phyloP scores from a whole-genome alignment of 1,139 yeast genomes.

The Meyerozyma carpophila region DNA sequence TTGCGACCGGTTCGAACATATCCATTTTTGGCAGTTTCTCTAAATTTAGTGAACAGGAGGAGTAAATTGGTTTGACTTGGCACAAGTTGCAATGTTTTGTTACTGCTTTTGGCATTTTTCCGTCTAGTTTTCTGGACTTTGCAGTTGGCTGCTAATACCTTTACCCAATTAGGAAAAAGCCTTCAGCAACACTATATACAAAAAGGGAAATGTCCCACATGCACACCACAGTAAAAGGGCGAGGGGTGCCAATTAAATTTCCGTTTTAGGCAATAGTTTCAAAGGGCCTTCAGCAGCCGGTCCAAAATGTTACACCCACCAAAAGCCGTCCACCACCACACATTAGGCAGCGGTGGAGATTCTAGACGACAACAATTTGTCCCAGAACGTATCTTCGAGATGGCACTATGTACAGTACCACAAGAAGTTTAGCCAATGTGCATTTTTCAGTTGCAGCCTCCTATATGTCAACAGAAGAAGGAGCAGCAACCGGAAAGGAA shows the following conservation, averaged over 20 bases:
- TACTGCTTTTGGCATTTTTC: slow-evolving; percentile 1
- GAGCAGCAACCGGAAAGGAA: too few species aligned
- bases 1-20: neutral
- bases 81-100: neutral
- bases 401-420: neutral
- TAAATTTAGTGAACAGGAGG: slow-evolving; percentile 1
- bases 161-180: slow-evolving; percentile 12
- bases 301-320: neutral
- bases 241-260: neutral
- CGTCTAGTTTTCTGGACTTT: neutral
- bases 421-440: neutral
- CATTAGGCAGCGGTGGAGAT: neutral
- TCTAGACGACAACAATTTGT: neutral
- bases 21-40: neutral
- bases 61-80: neutral
- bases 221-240: neutral
- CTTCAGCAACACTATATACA: neutral
- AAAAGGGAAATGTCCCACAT: slow-evolving; percentile 1
- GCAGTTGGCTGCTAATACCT: neutral
- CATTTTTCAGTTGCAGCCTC: too few species aligned
- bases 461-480: too few species aligned
- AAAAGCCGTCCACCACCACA: neutral
- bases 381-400: neutral
- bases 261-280: neutral
- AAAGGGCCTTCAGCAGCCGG: neutral